Conservation (phyloP, 805 yeast genomes). For the Metschnikowia hibisci region DNA sequence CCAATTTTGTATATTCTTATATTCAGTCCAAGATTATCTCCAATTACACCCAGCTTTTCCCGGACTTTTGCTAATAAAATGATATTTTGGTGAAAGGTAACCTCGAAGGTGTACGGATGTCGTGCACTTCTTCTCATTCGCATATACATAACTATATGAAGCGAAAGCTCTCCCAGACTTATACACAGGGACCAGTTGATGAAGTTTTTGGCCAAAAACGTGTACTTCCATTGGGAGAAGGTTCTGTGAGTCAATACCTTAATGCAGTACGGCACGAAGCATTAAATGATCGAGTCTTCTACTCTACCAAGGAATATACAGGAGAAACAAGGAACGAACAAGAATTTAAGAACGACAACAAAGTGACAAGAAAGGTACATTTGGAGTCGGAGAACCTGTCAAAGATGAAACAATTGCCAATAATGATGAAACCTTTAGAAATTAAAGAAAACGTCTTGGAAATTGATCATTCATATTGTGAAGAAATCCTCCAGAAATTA, state of each 20-base stretch:
- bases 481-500: background rate
- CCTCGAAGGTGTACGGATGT: background rate
- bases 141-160: background rate
- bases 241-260: slow-evolving; percentile 24
- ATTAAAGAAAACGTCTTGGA: too few relatives aligned
- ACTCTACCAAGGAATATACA: slow-evolving; percentile 2
- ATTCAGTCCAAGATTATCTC: too few relatives aligned
- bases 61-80: too few relatives aligned
- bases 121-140: background rate
- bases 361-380: too few relatives aligned
- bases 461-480: too few relatives aligned
- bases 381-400: too few relatives aligned
- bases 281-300: slow-evolving; percentile 19
- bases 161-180: slow-evolving; percentile 3
- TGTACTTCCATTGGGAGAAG: slow-evolving; percentile 22
- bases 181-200: slow-evolving; percentile 25
- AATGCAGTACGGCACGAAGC: slow-evolving; percentile 31
- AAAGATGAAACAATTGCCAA: too few relatives aligned
- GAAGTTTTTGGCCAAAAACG: slow-evolving; percentile 29
- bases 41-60: too few relatives aligned
- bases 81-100: too few relatives aligned
- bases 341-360: too few relatives aligned
- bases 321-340: too few relatives aligned
- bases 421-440: background rate
- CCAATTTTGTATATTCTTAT: too few relatives aligned